Percentiles rank a stretch among this genome's conserved stretches.
phyloP scores from a whole-genome alignment of 83 land plant species.

The Larix sibirica region DNA sequence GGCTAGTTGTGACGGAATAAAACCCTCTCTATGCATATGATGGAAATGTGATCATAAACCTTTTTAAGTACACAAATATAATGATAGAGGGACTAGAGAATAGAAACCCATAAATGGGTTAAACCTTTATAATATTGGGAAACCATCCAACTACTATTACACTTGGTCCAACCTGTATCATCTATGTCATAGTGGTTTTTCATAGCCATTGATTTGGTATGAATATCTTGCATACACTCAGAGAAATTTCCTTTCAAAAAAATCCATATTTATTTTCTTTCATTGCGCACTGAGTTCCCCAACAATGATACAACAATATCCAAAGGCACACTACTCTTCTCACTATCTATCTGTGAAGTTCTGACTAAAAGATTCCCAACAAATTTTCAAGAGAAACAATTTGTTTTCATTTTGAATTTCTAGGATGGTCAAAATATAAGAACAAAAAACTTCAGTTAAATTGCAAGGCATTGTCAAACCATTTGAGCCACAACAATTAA shows the following conservation, averaged over 20 bases:
- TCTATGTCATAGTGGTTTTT: slow-evolving; percentile 44
- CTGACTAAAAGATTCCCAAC: no score
- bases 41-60: no score
- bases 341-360: slow-evolving; percentile 15
- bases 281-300: slow-evolving; percentile 35
- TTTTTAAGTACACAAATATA: no score
- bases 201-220: slow-evolving; percentile 27
- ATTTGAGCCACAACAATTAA: slow-evolving; percentile 25
- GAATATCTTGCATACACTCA: slow-evolving; percentile 23
- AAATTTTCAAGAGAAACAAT: no score
- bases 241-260: slow-evolving; percentile 37
- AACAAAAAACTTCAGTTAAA: slow-evolving; percentile 5
- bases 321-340: slow-evolving; percentile 41
- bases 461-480: slow-evolving; percentile 33
- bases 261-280: slow-evolving; percentile 37
- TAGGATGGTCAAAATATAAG: slow-evolving; percentile 13
- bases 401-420: no score
- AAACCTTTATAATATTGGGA: no score
- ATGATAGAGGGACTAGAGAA: no score
- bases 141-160: no score
- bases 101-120: no score
- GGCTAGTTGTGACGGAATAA: no score
- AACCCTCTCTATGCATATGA: no score
- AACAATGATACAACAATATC: slow-evolving; percentile 32
- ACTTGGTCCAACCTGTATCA: no score